Percentiles rank a stretch among this genome's conserved stretches.
Conservation (phyloP, 768 basidiomycete species). For the Galerina sulciceps region DNA sequence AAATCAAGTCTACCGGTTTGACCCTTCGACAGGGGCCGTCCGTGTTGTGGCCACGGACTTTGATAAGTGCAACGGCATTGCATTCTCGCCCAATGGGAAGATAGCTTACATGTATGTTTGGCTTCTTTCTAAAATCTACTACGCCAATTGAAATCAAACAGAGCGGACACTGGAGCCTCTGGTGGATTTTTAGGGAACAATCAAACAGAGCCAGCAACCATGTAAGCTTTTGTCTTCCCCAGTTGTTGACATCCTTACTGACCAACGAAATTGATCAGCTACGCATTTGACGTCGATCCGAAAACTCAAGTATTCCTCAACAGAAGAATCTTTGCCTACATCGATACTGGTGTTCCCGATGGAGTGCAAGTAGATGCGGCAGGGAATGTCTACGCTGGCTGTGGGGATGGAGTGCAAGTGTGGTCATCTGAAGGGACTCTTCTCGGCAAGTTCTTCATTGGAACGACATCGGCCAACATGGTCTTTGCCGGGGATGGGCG, state of each 20-base stretch:
- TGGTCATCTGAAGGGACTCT: constrained; percentile 63
- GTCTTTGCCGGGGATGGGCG: constrained; percentile 43
- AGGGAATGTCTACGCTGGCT: constrained; percentile 68
- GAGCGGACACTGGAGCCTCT: constrained; percentile 54
- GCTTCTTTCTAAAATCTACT: background rate
- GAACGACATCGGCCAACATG: constrained; percentile 45
- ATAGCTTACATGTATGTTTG: constrained; percentile 62
- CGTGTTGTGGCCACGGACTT: constrained; percentile 81
- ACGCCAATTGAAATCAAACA: constrained; percentile 22
- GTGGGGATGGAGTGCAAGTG: constrained; percentile 69
- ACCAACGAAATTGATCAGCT: constrained; percentile 40
- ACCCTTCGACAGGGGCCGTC: constrained; percentile 65
- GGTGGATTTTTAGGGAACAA: constrained; percentile 53
- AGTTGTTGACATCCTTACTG: background rate
- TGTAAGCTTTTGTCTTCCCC: constrained; percentile 46
- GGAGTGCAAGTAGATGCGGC: constrained; percentile 65
- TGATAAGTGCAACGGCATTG: constrained; percentile 73
- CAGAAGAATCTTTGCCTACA: constrained; percentile 69
- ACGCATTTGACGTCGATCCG: constrained; percentile 69
- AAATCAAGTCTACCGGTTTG: constrained; percentile 79
- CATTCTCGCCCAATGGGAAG: constrained; percentile 67
- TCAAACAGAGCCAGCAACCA: constrained; percentile 65
- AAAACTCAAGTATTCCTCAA: constrained; percentile 53
- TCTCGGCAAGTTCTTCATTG: constrained; percentile 45
- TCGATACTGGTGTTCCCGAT: constrained; percentile 66